Evolutionary conservation across 2,329 filamentous ascomycete species (phyloP).

Genomic region (Colletotrichum ledebouriae): DNA sequence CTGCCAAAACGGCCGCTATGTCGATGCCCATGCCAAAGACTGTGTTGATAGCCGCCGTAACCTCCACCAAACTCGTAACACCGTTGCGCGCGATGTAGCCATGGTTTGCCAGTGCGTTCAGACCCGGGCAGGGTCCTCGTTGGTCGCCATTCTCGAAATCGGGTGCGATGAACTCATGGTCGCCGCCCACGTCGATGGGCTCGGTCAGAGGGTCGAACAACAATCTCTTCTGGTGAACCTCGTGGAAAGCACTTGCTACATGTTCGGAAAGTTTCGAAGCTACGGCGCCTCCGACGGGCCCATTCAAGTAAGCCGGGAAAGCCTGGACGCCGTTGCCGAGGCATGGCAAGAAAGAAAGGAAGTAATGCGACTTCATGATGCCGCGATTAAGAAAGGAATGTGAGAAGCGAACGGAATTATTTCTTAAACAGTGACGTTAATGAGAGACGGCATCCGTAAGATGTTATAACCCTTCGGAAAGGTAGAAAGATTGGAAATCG

Average conservation of each 20-base stretch:
- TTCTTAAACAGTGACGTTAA: conserved; percentile 21
- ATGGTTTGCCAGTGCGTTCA: conserved; percentile 55
- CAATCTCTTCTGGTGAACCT: conserved; percentile 42
- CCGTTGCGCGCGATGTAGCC: conserved; percentile 52
- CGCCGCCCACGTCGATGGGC: conserved; percentile 43
- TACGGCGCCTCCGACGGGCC: conserved; percentile 30
- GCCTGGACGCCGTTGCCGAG: conserved; percentile 26
- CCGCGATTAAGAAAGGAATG: conserved; percentile 19
- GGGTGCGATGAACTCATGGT: conserved; percentile 47
- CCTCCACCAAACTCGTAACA: conserved; percentile 42
- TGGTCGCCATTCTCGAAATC: conserved; percentile 47
- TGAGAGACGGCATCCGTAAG: not conserved
- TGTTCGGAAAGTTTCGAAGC: conserved; percentile 21
- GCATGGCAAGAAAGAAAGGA: conserved; percentile 36
- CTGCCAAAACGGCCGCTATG: conserved; percentile 55
- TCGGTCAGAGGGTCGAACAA: conserved; percentile 42
- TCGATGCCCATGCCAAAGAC: conserved; percentile 63
- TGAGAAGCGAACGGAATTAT: conserved; percentile 13
- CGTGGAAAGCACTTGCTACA: conserved; percentile 30
- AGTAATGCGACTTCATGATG: conserved; percentile 27
- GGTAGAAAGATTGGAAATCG: conserved; percentile 32
- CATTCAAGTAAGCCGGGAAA: conserved; percentile 40
- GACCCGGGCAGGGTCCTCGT: conserved; percentile 50
- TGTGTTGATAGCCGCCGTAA: conserved; percentile 41
- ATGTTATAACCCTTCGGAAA: not conserved